Evolutionary conservation across 768 basidiomycete species (phyloP).

Genomic region (Tubosaeta brunneosetosa): DNA sequence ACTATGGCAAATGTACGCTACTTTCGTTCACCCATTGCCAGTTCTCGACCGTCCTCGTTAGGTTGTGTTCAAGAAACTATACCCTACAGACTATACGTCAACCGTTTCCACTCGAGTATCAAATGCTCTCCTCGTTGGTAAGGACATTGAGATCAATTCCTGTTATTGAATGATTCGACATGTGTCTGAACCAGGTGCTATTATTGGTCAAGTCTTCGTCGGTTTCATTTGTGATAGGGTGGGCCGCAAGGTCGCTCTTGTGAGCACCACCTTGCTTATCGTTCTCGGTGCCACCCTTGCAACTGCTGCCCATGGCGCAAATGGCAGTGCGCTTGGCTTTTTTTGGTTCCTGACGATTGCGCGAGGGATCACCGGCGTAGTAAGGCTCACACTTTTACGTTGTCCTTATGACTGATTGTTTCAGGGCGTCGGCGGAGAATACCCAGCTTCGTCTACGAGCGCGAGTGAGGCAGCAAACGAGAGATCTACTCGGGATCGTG

Average conservation of each 20-base stretch:
- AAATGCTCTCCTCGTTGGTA: constrained; percentile 67
- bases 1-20: constrained; percentile 56
- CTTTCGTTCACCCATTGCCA: background rate
- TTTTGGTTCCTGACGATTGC: constrained; percentile 76
- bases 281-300: constrained; percentile 64
- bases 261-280: constrained; percentile 63
- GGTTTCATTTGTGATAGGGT: constrained; percentile 69
- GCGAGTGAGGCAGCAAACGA: constrained; percentile 75
- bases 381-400: constrained; percentile 24
- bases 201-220: constrained; percentile 57
- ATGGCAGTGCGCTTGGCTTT: constrained; percentile 51
- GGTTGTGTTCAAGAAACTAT: constrained; percentile 63
- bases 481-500: constrained; percentile 52
- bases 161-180: constrained; percentile 1
- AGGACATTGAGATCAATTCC: constrained; percentile 14
- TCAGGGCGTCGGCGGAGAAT: constrained; percentile 73
- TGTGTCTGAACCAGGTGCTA: constrained; percentile 40
- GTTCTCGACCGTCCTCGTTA: constrained; percentile 24
- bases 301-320: constrained; percentile 61
- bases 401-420: constrained; percentile 2
- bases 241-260: constrained; percentile 73
- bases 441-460: constrained; percentile 66
- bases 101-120: constrained; percentile 62
- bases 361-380: constrained; percentile 64
- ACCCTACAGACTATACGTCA: constrained; percentile 59